Percentiles rank a stretch among this genome's conserved stretches.
phyloP scores from a whole-genome alignment of 768 basidiomycete genomes.

The Tricholoma matsutake region DNA sequence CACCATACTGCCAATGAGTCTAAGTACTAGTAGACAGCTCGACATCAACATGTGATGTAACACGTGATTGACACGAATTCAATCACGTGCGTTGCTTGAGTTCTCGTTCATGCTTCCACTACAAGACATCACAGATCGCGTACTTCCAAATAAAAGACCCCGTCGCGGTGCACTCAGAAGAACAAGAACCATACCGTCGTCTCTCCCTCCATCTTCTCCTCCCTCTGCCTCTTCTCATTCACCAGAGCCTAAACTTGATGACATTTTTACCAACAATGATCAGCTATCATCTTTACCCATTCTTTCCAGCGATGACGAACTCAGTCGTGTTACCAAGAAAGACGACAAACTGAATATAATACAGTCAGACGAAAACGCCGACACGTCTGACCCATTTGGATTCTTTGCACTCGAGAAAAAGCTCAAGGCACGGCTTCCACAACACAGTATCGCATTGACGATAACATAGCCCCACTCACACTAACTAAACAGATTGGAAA shows the following conservation, averaged over 20 bases:
- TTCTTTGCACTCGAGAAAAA: slow-evolving; percentile 53
- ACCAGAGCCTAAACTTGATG: slow-evolving; percentile 1
- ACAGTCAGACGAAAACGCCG: slow-evolving; percentile 6
- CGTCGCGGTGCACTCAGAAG: neutral
- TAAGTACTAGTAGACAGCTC: no score
- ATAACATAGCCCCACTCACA: slow-evolving; percentile 15
- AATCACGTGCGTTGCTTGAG: neutral
- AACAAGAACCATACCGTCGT: neutral
- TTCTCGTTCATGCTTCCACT: neutral
- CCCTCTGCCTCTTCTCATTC: slow-evolving; percentile 9
- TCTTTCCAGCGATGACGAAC: neutral
- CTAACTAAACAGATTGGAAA: slow-evolving; percentile 33
- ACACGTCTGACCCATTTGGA: slow-evolving; percentile 53
- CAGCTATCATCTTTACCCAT: neutral
- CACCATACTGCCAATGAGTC: no score
- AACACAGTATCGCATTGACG: slow-evolving; percentile 18
- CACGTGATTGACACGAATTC: neutral
- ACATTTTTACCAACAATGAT: neutral
- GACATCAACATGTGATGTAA: neutral
- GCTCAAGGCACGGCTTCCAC: slow-evolving; percentile 39
- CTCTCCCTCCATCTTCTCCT: slow-evolving; percentile 8
- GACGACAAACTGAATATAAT: neutral
- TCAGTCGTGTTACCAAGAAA: neutral
- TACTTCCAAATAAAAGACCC: neutral
- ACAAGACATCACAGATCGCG: neutral